Evolutionary conservation across 202 grass and related monocot species (phyloP), one percentile per base, ranked within the genome.

Genomic region (Zoysia matrella): DNA sequence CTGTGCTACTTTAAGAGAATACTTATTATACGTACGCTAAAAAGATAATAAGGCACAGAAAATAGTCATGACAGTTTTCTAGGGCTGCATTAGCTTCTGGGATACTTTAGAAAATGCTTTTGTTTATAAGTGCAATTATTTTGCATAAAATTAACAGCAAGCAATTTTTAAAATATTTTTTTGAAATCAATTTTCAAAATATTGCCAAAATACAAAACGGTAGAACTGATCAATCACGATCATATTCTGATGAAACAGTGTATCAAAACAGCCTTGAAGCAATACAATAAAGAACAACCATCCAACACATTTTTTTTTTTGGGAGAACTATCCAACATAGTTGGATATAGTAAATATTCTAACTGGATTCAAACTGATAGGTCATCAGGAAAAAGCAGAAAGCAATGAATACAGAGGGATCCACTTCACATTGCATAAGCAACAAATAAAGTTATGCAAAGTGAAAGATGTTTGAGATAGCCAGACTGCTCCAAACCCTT

Each of bases 331-430:
- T 11, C 8, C 6, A 50, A 30, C 9, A 44, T 4, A 16, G 44
- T 60, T 44, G 6, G 9, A 65, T 30, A 53, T 74, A 75, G 51
- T 11, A 70, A 80, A 80, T 57, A 55, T 2, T 44, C 8, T 67
- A 18, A 9, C 46, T 11, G 84, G 11, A 65, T 68, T 55, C 13
- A 49, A 30, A 72, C 14, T 61, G 46, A 52, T 8, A 8, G 2
- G 8, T 72, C 66, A 76, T 54, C 1, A 71, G 40, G 52, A 84
- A 10, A 55, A 80, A 80, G 8, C 48, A 60, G 49, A 46, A 64
- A 62, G 14, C 2, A 68, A 54, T 0, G 8, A 4, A 16, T 3
- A 30, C 66, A 60, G 5, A 22, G 11, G 56, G 71, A 56, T 55
- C 40, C 50, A 22, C 39, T 64, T 11, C 42, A 22, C 11, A 75